Base-by-base conservation (phyloP, 2,329 filamentous ascomycete genomes). In the Verticillium nubilum region DNA sequence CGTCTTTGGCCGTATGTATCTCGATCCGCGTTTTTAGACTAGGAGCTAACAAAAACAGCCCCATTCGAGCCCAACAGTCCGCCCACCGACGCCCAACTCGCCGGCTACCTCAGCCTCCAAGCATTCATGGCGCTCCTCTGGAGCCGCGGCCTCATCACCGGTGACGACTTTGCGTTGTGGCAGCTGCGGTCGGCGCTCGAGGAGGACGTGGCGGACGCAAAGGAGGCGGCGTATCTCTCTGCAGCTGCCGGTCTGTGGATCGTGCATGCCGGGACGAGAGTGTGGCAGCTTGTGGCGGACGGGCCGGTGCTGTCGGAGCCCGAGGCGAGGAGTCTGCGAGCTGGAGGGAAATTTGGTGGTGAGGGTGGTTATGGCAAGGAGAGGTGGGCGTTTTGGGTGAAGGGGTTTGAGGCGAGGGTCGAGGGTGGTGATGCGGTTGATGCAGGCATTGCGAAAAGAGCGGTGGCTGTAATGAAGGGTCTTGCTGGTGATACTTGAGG, bases 341-440 rank as follows among this genome's bases (percentile, higher is more conserved):
- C 55, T 13, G 50, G 62, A n/a, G 57, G 56, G 33, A 58, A 37
- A 27, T 52, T 57, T 19, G 42, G 28, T 54, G 62, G 7, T 33
- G 55, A 23, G 54, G 50, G 57, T 55, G 62, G 50, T 57, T 63
- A 50, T 59, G 57, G 26, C 55, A 58, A 10, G 25, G 50, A 52
- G 57, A 37, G 62, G 19, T 63, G 62, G 62, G 62, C 58, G 54
- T 63, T 62, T 9, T 63, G 62, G 62, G 57, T 58, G 54, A 58
- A 61, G 57, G 57, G 25, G 12, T 62, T 63, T 23, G 61, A 61
- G 52, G 61, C 57, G 52, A 26, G 42, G 26, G 56, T 28, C 6
- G 56, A 29, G 15, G 56, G 35, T 5, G 42, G 42, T 10, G 42
- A 23, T 25, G 42, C 15, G 12, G 47, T 29, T 29, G 42, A n/a